Evolutionary conservation across 2,329 filamentous ascomycete genomes (phyloP).

Genomic region (Pseudogymnoascus sp.): DNA sequence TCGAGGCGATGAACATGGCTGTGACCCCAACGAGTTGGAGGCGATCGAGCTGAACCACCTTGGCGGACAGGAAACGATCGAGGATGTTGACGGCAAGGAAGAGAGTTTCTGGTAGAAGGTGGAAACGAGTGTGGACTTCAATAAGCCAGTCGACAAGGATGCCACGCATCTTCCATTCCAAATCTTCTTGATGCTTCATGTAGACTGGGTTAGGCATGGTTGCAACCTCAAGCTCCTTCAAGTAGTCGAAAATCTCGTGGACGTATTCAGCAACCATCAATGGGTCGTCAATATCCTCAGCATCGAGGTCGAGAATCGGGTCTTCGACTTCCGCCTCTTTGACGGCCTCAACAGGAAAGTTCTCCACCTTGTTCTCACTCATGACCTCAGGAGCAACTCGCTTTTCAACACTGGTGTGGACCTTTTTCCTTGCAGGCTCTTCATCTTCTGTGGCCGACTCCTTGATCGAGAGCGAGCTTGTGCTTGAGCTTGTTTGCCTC

Average conservation of each 20-base stretch:
- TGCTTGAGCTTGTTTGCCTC: slow-evolving; percentile 44
- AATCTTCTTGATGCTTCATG: slow-evolving; percentile 87
- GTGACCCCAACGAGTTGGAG: slow-evolving; percentile 95
- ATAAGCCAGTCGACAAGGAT: slow-evolving; percentile 98
- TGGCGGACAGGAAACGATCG: slow-evolving; percentile 90
- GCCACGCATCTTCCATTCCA: slow-evolving; percentile 98
- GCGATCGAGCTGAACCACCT: slow-evolving; percentile 91
- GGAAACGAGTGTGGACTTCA: slow-evolving; percentile 94
- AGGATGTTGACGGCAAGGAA: slow-evolving; percentile 98
- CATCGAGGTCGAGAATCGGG: slow-evolving; percentile 61
- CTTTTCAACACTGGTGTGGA: slow-evolving; percentile 44
- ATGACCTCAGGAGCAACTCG: slow-evolving; percentile 30
- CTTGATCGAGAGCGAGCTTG: slow-evolving; percentile 47
- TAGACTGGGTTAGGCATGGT: slow-evolving; percentile 86
- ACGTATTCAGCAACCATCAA: slow-evolving; percentile 98
- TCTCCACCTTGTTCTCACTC: slow-evolving; percentile 32
- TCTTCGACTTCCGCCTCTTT: slow-evolving; percentile 25
- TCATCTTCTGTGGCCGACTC: slow-evolving; percentile 54
- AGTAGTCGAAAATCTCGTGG: slow-evolving; percentile 93
- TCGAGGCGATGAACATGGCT: slow-evolving; percentile 98
- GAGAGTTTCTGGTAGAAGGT: slow-evolving; percentile 87
- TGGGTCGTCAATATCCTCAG: slow-evolving; percentile 84
- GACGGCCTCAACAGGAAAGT: slow-evolving; percentile 21
- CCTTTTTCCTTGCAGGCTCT: slow-evolving; percentile 61
- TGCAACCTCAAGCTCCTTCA: slow-evolving; percentile 72